Conservation (phyloP, 805 yeast genomes). For the Wickerhamomyces kurtzmanii region DNA sequence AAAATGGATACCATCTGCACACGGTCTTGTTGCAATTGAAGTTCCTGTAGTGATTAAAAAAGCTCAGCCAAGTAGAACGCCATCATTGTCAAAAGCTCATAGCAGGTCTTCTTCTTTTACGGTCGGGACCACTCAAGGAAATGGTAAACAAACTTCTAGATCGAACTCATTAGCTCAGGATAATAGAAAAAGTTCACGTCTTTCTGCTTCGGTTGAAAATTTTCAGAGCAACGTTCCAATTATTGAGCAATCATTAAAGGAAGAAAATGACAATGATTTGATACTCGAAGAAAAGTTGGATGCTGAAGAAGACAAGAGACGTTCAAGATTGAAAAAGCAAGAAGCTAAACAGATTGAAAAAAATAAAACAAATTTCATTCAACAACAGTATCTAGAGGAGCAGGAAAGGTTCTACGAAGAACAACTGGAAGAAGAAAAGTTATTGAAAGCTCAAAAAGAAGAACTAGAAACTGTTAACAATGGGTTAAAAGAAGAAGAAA, state of each 20-base stretch:
- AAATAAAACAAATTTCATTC: background rate
- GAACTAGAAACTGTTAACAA: too few relatives aligned
- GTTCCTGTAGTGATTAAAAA: slow-evolving; percentile 38
- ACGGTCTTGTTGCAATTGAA: slow-evolving; percentile 60
- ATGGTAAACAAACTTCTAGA: too few relatives aligned
- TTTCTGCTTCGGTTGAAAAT: too few relatives aligned
- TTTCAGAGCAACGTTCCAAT: too few relatives aligned
- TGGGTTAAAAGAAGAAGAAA: too few relatives aligned
- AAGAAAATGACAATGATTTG: slow-evolving; percentile 16
- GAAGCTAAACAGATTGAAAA: background rate
- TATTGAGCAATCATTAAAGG: slow-evolving; percentile 14
- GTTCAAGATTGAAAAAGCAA: background rate
- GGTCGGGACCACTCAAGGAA: too few relatives aligned
- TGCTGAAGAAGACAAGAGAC: slow-evolving; percentile 1
- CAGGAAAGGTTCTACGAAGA: slow-evolving; percentile 2
- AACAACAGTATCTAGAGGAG: slow-evolving; percentile 1
- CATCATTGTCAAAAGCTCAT: slow-evolving; percentile 1
- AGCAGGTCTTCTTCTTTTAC: slow-evolving; percentile 11
- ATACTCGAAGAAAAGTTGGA: slow-evolving; percentile 7
- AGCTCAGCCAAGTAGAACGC: slow-evolving; percentile 8
- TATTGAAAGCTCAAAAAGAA: too few relatives aligned
- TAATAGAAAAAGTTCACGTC: too few relatives aligned
- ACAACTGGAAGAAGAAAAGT: too few relatives aligned
- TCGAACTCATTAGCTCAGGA: too few relatives aligned
- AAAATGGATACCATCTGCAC: slow-evolving; percentile 65